Evolutionary conservation across 495 filamentous ascomycete species (phyloP), one percentile per base, ranked within the genome.

Genomic region (Aspergillus diversus): DNA sequence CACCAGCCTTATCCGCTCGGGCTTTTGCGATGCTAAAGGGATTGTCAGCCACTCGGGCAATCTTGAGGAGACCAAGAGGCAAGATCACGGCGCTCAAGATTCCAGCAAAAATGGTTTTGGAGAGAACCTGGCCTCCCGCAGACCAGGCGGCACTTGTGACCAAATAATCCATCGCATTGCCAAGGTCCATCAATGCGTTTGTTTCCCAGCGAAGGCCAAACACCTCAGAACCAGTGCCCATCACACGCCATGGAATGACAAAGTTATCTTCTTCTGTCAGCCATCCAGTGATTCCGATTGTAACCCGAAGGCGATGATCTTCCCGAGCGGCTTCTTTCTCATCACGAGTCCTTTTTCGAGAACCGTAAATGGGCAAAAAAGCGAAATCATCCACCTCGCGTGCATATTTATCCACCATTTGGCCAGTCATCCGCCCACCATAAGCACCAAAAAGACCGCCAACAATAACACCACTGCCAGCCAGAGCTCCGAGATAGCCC

Each of bases 381-480:
- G 87, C 92, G 73, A 97, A 97, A 73, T 97, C 93, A 53, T 89
- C 83, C 13, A 97, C 89, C 62, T 97, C 93, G 58, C 86, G 87
- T 16, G 91, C 88, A 74, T 97, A 95, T 48, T 87, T 82, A 63
- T 94, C 92, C 84, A 97, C 90, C 86, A 92, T 90, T 70, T 91
- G 86, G 34, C 89, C 88, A 2, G 89, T 90, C 86, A 95, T 92
- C 13, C 89, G 83, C 12, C 87, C 91, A 31, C 93, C 93, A 71
- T 95, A 96, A 8, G 93, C 90, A 34, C 94, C 94, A 68, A 99
- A 97, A 12, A 98, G 74, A 53, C 89, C 85, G 5, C 92, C 94
- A 17, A 97, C 89, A 47, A 92, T 76, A 15, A 93, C 85, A 6
- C 85, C 83, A 66, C 87, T 96, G 31, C 90, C 84, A 11, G 92